A percentile compares a stretch with the other conserved stretches of the same genome.
Conservation (phyloP, 2,329 filamentous ascomycete genomes). For the Pseudopithomyces maydicus region DNA sequence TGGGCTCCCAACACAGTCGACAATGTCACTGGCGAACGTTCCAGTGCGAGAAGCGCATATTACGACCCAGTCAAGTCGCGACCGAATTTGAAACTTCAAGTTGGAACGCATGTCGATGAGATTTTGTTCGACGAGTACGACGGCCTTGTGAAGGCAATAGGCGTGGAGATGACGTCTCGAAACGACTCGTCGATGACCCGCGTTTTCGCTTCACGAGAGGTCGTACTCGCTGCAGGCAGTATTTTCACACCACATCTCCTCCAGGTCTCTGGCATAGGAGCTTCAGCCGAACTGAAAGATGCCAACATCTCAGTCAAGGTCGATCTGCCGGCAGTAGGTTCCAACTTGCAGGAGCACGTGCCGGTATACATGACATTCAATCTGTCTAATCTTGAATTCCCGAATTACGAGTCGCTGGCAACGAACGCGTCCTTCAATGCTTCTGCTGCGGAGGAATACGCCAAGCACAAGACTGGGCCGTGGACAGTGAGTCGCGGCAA, state of each 20-base stretch:
- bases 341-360: conserved; percentile 42
- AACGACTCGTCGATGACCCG: background rate
- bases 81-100: conserved; percentile 27
- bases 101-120: conserved; percentile 29
- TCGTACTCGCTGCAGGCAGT: conserved; percentile 64
- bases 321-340: conserved; percentile 35
- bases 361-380: conserved; percentile 19
- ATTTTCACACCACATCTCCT: conserved; percentile 62
- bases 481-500: conserved; percentile 20
- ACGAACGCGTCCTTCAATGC: conserved; percentile 33
- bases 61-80: conserved; percentile 11
- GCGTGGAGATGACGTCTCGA: conserved; percentile 11
- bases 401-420: conserved; percentile 19
- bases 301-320: conserved; percentile 31
- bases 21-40: background rate
- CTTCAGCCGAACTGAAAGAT: conserved; percentile 23
- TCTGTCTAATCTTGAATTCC: conserved; percentile 6
- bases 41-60: background rate
- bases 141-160: conserved; percentile 1
- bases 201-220: conserved; percentile 49
- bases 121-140: conserved; percentile 19
- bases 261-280: conserved; percentile 37
- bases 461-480: background rate
- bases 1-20: background rate
- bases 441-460: conserved; percentile 14